Base-by-base conservation (phyloP, 139 green algal genomes). In the Chlorella ohadii region DNA sequence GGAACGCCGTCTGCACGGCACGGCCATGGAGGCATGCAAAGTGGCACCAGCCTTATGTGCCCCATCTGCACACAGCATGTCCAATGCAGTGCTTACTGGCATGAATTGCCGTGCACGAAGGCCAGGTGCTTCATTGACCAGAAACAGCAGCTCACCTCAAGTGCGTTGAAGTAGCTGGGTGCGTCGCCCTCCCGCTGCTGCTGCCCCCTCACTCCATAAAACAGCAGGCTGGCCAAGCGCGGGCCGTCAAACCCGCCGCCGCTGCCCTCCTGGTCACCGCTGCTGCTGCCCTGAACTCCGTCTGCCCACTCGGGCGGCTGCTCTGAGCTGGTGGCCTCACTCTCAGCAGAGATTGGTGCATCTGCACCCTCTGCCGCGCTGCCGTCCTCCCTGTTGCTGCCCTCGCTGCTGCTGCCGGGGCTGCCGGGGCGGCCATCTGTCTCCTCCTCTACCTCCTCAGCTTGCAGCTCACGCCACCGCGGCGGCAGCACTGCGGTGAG, bases 81-180 rank as follows among this genome's bases (percentile, higher is more conserved):
- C n/a, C n/a, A n/a, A n/a, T n/a, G n/a, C n/a, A n/a, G n/a, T n/a
- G n/a, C n/a, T n/a, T 51, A 9, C 44, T 51, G 44, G 44, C 6
- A 9, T 51, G 44, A 51, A 9, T 51, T 51, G 44, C 44, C 6
- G 44, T 51, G 44, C 44, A 51, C 6, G 9, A n/a, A n/a, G n/a
- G n/a, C n/a, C n/a, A n/a, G n/a, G n/a, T n/a, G n/a, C n/a, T n/a
- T n/a, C n/a, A n/a, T n/a, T n/a, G n/a, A n/a, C n/a, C n/a, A 51
- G 44, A 51, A 51, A 51, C 44, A 51, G 44, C 44, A 23, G 0
- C 70, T 56, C 0, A 88, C 91, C 86, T 97, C 94, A 5, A 92
- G 39, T 3, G 91, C 75, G 83, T 97, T 97, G 88, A 92, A 94
- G 81, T 83, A 97, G 11, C 84, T 91, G 22, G 90, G 89, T 9